Base-by-base conservation (phyloP, 2,329 filamentous ascomycete species). In the Alternaria rosae region DNA sequence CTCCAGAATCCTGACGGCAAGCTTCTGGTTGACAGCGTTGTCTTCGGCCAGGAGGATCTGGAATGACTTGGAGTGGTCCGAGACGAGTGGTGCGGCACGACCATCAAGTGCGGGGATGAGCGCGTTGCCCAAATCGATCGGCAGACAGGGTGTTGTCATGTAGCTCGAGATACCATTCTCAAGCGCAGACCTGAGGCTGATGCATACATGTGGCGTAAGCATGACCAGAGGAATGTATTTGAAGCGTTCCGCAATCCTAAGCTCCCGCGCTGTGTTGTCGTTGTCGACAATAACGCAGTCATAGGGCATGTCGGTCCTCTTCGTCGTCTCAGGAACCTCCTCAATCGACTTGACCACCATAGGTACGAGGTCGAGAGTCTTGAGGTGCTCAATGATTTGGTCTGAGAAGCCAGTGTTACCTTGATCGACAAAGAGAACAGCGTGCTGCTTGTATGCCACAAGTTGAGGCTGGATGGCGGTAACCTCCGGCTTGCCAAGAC, bases 101-200 rank as follows among this genome's bases (percentile, higher is more conserved):
- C 96, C 96, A 81, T 98, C 95, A 23, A 99, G 85, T 4, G 95
- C 95, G 7, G 95, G 95, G 17, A 98, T 92, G 87, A 99, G 94
- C 69, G 94, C 94, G 74, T 98, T 98, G 62, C 93, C 94, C 61
- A 99, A 84, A 79, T 99, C 95, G 66, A 97, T 97, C 6, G 94
- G 88, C 74, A 94, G 87, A 81, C 95, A 98, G 9, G 95, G 95
- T 15, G 93, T 97, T 2, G 95, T 98, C 93, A 98, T 97, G 80
- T 97, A 98, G 53, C 94, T 97, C n/a, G 94, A 96, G 70, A 99
- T 97, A 66, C 95, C 94, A 67, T 98, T 86, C 78, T 98, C 95
- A 62, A 98, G 83, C 61, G 94, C 95, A 4, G 93, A 95, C 82
- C 97, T 97, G 71, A 99, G 85, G 78, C 90, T 96, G 69, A 98